Evolutionary conservation across 768 basidiomycete species (phyloP), one percentile per base, ranked within the genome.

Genomic region (Termitomyces sp.): DNA sequence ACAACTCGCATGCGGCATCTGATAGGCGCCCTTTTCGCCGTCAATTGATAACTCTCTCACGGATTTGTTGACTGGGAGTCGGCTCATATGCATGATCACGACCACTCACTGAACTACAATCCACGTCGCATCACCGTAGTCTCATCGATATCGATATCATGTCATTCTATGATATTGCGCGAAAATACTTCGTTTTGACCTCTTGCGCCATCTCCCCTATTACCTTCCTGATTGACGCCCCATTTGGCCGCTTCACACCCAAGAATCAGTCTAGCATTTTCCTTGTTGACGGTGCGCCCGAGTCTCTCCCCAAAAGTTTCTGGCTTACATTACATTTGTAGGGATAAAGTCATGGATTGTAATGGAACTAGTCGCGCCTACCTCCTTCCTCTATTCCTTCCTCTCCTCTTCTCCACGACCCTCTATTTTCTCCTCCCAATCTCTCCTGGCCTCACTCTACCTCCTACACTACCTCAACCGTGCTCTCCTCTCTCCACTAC

Each of bases 391-490:
- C n/a, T 71, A 79, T 68, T 72, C 80, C 0, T 81, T 85, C 71
- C 64, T 77, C 32, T 73, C 75, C 3, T 79, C 82, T 0, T 86
- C 87, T 0, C 67, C 70, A 65, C 46, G 73, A 65, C 42, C 68
- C 62, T 62, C 67, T 62, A 38, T 75, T 3, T 68, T 79, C 53
- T 62, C 76, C 55, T 78, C 84, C 0, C 79, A 84, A 42, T 73
- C 75, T 22, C 55, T 91, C 54, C 78, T 93, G 57, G 78, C 80
- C 15, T 63, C 70, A 7, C 78, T 89, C 55, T 96, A 82, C 73
- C 71, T 94, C 53, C 58, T 80, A 1, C 94, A 97, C 76, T 96
- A 98, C 74, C 63, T 82, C 56, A 94, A 96, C 74, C 91, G 96
- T 54, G 86, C 64, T 32, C 36, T 65, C 46, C 46, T 97, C 36